A percentile compares a stretch with the other conserved stretches of the same genome.
These are phyloP conservation scores for Ogataea neopini DNA, from an alignment of 805 yeast genomes.

Conservation along the genomic window DNA sequence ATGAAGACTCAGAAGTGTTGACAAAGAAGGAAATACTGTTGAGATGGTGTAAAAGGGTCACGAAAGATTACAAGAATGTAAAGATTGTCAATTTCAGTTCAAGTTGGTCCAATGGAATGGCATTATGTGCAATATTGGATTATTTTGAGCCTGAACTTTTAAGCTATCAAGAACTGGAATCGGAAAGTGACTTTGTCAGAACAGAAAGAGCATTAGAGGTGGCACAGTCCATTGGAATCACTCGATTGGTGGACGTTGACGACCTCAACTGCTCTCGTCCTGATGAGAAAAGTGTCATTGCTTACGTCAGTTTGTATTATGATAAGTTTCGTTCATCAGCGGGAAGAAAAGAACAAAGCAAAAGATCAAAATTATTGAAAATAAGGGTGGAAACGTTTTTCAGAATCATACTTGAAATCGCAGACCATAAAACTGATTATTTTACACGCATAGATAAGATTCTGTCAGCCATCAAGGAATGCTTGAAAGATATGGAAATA, in stretches of 20 bases:
- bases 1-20: slow-evolving; percentile 13
- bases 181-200: slow-evolving; percentile 32
- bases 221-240: slow-evolving; percentile 51
- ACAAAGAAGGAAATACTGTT: slow-evolving; percentile 42
- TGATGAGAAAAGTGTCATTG: slow-evolving; percentile 60
- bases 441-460: slow-evolving; percentile 19
- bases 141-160: slow-evolving; percentile 43
- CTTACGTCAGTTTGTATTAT: slow-evolving; percentile 61
- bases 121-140: slow-evolving; percentile 48
- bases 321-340: slow-evolving; percentile 38
- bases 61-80: slow-evolving; percentile 39
- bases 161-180: slow-evolving; percentile 34
- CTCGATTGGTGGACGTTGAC: slow-evolving; percentile 53
- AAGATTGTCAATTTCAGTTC: slow-evolving; percentile 49
- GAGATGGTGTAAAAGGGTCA: slow-evolving; percentile 55
- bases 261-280: slow-evolving; percentile 52
- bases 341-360: slow-evolving; percentile 8
- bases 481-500: slow-evolving; percentile 15
- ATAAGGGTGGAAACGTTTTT: slow-evolving; percentile 31
- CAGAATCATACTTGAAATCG: slow-evolving; percentile 22
- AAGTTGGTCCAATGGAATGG: slow-evolving; percentile 55
- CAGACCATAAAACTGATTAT: slow-evolving; percentile 20
- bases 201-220: slow-evolving; percentile 40
- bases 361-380: slow-evolving; percentile 11
- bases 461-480: slow-evolving; percentile 12